Conservation (phyloP, 129 eudicot genomes). For the Sambucus nigra region DNA sequence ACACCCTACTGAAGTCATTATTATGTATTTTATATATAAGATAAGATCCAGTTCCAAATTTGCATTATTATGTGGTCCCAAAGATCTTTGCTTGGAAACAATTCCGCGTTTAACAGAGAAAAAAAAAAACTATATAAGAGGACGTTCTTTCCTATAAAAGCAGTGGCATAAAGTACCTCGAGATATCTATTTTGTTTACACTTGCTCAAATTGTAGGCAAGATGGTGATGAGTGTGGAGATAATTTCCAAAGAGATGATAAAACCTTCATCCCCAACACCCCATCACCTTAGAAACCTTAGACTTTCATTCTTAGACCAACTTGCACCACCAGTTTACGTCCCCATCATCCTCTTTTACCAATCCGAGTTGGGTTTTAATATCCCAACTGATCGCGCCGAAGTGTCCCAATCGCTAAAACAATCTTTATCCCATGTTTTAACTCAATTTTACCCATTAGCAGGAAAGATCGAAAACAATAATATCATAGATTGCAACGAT, state of each 20-base stretch:
- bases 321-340: slow-evolving; percentile 8
- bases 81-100: too few relatives aligned
- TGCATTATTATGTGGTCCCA: too few relatives aligned
- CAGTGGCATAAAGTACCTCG: too few relatives aligned
- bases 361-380: neutral
- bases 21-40: too few relatives aligned
- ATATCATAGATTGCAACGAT: slow-evolving; percentile 21
- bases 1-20: too few relatives aligned
- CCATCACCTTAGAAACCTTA: slow-evolving; percentile 9
- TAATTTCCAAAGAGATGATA: slow-evolving; percentile 13
- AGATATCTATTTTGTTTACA: too few relatives aligned
- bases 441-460: slow-evolving; percentile 22
- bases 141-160: too few relatives aligned
- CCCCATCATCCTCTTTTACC: slow-evolving; percentile 19
- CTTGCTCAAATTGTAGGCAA: neutral
- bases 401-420: neutral
- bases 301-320: slow-evolving; percentile 21
- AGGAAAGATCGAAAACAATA: slow-evolving; percentile 2
- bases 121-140: too few relatives aligned
- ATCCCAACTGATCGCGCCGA: neutral
- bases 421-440: slow-evolving; percentile 15
- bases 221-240: neutral
- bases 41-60: too few relatives aligned
- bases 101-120: too few relatives aligned
- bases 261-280: slow-evolving; percentile 24